Evolutionary conservation across 163 green algal species (phyloP), one percentile per base, ranked within the genome.

Genomic region (Scenedesmus sp.): DNA sequence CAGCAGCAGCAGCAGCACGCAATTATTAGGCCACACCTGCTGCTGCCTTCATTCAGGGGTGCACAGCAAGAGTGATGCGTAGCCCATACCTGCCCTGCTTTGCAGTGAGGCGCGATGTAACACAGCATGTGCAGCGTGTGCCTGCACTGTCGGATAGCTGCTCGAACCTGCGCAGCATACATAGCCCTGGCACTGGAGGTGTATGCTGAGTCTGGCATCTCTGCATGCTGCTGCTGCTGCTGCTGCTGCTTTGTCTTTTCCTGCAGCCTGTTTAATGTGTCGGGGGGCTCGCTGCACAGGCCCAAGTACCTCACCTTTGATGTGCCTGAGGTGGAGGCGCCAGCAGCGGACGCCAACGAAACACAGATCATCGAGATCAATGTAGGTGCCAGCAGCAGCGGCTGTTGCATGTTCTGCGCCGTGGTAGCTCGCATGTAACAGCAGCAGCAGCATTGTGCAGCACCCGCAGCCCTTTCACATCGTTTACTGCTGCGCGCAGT

Each of bases 261-360:
- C n/a, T 77, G 83, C 83, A 88, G 83, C 59, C 59, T 88, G 16
- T 88, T 88, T 57, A 59, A 34, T 0, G 83, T 88, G 83, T 76
- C 83, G 34, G n/a, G 60, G 16, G 62, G n/a, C 12, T 52, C 18
- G 6, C 26, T 20, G 62, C 70, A 52, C 70, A 79, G 74, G 62
- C 84, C 84, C 3, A 82, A 64, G 62, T 34, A 82, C 84, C 62
- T 89, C 15, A 89, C 84, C 9, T 89, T 89, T 82, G 60, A 89
- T n/a, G 26, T 89, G 1, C 34, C 84, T 52, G 34, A 54, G 7
- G 57, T 7, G 4, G 84, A 62, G 10, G n/a, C 56, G 57, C 70
- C 70, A 52, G 70, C 4, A 18, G 12, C 81, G 84, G 60, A 60
- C 62, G 26, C 0, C 10, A 54, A 79, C 7, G 23, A 88, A 26